Conservation (phyloP, 306 rosid genomes). For the Fragaria vesca region DNA sequence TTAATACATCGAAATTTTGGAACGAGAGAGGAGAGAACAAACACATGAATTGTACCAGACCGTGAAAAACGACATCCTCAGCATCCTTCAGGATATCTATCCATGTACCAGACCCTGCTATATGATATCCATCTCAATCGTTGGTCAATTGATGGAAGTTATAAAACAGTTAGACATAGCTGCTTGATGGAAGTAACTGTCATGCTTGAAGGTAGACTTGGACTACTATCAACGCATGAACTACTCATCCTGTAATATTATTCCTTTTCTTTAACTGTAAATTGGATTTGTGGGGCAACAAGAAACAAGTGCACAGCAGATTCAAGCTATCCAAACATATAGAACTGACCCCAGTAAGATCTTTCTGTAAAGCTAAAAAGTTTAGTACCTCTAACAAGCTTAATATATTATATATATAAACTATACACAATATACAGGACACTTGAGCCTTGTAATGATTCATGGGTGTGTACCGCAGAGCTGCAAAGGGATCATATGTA, state of each 20-base stretch:
- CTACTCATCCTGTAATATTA: not conserved
- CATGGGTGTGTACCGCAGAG: not conserved
- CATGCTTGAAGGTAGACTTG: too few relatives aligned
- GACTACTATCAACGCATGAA: not conserved
- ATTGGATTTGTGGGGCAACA: not conserved
- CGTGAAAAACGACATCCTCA: too few relatives aligned
- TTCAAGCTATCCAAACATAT: not conserved
- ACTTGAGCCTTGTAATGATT: not conserved
- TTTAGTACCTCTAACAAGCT: not conserved
- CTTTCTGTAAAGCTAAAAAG: not conserved
- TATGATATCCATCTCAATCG: too few relatives aligned
- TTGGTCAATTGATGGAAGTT: too few relatives aligned
- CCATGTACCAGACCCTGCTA: too few relatives aligned
- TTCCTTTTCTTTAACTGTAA: not conserved
- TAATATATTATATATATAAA: not conserved
- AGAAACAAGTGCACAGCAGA: not conserved
- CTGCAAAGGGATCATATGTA: not conserved
- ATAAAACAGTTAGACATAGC: too few relatives aligned
- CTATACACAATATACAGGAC: conserved; percentile 5
- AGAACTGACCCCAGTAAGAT: not conserved
- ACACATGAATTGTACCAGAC: too few relatives aligned
- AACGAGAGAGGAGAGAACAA: not conserved
- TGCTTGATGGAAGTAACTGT: too few relatives aligned
- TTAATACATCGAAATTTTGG: too few relatives aligned
- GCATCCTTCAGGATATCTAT: too few relatives aligned